Conservation (phyloP, 768 basidiomycete species). For the Mycena olivaceomarginata region DNA sequence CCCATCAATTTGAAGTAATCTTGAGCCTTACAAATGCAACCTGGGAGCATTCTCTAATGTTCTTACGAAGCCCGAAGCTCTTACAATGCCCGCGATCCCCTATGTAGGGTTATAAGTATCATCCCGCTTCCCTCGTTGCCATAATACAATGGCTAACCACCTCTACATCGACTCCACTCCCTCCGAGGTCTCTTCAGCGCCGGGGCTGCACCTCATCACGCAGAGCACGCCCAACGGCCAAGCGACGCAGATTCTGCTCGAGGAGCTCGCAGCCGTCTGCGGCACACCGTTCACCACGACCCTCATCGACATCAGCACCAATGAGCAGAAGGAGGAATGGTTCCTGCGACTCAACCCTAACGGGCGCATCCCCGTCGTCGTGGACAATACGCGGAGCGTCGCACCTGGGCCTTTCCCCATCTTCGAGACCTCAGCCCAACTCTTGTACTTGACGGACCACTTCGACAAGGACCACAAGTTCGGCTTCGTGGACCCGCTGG, state of each 20-base stretch:
- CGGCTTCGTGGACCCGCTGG: background rate
- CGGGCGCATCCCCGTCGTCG: background rate
- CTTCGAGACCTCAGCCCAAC: background rate
- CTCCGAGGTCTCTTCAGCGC: background rate
- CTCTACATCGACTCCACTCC: background rate
- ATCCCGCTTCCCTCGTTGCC: no score
- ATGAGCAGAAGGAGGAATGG: background rate
- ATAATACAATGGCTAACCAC: background rate
- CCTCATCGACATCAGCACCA: background rate
- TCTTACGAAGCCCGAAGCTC: no score
- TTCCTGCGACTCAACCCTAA: background rate
- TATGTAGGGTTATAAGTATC: no score
- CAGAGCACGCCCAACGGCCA: background rate
- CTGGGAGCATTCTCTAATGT: no score
- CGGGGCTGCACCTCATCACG: slow-evolving; percentile 1
- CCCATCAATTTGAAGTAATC: no score
- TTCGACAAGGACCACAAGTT: background rate
- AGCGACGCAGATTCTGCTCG: background rate
- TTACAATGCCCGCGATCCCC: no score
- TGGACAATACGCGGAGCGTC: background rate
- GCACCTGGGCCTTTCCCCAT: background rate
- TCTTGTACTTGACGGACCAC: background rate
- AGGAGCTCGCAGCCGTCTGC: background rate
- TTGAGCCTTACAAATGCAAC: no score
- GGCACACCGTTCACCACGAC: background rate